Evolutionary conservation across 78 protist genomes (phyloP).

Genomic region (Dictyostelium firmibasis): DNA sequence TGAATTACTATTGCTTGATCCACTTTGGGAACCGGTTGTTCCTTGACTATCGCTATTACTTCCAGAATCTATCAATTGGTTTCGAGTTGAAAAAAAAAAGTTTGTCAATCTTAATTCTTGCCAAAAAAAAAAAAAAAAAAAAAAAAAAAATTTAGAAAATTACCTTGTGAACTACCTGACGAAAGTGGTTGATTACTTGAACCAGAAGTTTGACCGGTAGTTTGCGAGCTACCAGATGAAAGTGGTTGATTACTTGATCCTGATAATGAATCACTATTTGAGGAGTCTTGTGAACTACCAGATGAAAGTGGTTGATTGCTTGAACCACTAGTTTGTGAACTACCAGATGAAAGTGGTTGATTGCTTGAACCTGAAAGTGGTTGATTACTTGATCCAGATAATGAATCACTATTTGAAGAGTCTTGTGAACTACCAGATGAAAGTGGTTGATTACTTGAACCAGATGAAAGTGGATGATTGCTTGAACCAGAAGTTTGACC

Average conservation of each 20-base stretch:
- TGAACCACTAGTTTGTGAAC: background rate
- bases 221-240: background rate
- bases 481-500: conserved; percentile 11
- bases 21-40: background rate
- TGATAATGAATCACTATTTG: too few relatives aligned
- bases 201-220: too few relatives aligned
- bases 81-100: too few relatives aligned
- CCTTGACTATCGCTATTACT: background rate
- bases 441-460: background rate
- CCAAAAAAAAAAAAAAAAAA: too few relatives aligned
- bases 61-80: background rate
- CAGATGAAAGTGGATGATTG: background rate
- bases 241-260: background rate
- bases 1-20: background rate
- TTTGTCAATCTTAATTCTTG: too few relatives aligned
- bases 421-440: background rate
- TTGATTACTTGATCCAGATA: background rate
- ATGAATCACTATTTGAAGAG: background rate
- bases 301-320: background rate
- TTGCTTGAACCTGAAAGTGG: background rate
- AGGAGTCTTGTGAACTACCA: background rate
- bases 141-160: background rate
- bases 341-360: background rate
- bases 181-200: background rate
- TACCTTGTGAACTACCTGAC: background rate